Base-by-base conservation (phyloP, 2,329 filamentous ascomycete species). In the Scedosporium aurantiacum region DNA sequence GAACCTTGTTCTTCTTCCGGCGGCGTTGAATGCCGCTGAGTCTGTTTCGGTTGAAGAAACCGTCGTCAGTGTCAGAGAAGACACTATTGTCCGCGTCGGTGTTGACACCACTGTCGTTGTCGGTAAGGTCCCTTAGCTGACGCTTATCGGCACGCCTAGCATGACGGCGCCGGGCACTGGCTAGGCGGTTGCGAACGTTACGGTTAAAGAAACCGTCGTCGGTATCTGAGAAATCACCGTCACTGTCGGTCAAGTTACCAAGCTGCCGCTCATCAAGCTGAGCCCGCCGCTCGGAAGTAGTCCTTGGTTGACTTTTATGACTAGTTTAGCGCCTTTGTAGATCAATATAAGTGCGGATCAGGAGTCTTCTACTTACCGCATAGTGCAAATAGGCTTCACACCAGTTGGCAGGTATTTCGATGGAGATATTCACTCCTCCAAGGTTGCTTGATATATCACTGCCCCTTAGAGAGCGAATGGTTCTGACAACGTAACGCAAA, bases 341-440 rank as follows among this genome's bases (percentile, higher is more conserved):
- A 23, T 27, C 6, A 10, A 43, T 45, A 6, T 37, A 45, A 16
- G 40, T 18, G 21, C 12, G 40, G 54, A 5, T n/a, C 4, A 21
- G 8, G 50, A 27, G 14, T 18, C 23, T 55, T 47, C 18, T 18
- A 16, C 58, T 52, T 60, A 60, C 58, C 58, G 58, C 58, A 60
- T 60, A 2, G 43, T 52, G 8, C 1, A 27, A 23, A 8, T 23
- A 6, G n/a, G 57, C 37, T 28, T 47, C 7, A 7, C 41, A 3
- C 23, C 28, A 43, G 12, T 12, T 18, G 14, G 7, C 27, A 23
- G 32, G 32, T 41, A 23, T 14, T 40, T 40, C 18, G 32, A 37
- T 12, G 10, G 32, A 4, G 32, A 37, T 37, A 37, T 37, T 37
- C 32, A 12, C 32, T 37, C 32, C 32, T 37, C 32, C 1, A 37